These are phyloP conservation scores for Lachancea thermotolerans DNA, from an alignment of 805 yeast species.

Conservation along the genomic window DNA sequence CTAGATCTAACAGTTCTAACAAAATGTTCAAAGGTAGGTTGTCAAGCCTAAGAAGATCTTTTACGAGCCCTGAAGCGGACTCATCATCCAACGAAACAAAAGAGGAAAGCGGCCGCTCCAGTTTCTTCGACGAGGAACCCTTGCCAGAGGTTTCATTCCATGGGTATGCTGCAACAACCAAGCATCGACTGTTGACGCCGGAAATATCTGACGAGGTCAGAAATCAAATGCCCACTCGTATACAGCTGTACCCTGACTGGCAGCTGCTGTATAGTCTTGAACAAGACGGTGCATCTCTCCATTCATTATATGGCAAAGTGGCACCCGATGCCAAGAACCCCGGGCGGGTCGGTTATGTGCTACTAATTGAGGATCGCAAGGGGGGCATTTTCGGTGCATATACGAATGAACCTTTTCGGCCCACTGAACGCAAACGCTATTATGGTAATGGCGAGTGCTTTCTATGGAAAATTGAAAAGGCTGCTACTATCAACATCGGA, in stretches of 20 bases:
- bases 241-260: constrained; percentile 78
- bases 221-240: constrained; percentile 63
- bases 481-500: constrained; percentile 23
- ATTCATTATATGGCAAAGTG: constrained; percentile 60
- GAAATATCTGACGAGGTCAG: constrained; percentile 74
- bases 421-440: constrained; percentile 65
- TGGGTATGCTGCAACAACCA: constrained; percentile 59
- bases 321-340: constrained; percentile 39
- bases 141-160: constrained; percentile 47
- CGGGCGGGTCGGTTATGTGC: constrained; percentile 60
- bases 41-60: background rate
- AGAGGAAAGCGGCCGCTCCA: background rate
- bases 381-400: constrained; percentile 72
- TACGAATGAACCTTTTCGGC: constrained; percentile 63
- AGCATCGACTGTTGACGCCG: constrained; percentile 46
- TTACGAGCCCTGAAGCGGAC: background rate
- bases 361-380: constrained; percentile 61
- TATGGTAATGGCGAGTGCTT: constrained; percentile 96
- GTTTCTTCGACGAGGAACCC: constrained; percentile 30
- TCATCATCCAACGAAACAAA: background rate
- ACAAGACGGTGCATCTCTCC: constrained; percentile 84
- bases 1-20: background rate
- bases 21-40: background rate
- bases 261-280: constrained; percentile 72
- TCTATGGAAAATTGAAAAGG: constrained; percentile 67